Evolutionary conservation across 192 early-diverging fungal genomes (phyloP).

Genomic region (Backusella parvicylindrica): DNA sequence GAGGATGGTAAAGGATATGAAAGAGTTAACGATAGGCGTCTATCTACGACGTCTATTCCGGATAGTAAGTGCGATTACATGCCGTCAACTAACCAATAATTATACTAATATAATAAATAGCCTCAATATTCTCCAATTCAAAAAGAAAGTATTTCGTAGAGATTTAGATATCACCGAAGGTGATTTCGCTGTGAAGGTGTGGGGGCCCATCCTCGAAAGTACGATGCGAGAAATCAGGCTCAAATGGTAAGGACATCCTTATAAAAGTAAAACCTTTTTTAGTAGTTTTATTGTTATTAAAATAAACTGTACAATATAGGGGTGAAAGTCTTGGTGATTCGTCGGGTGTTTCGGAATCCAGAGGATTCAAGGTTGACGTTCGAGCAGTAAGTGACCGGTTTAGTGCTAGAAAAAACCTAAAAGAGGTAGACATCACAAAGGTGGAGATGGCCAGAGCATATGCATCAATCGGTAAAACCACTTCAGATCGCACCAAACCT

Average conservation of each 20-base stretch:
- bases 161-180: constrained; percentile 6
- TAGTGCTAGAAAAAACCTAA: not conserved
- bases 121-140: not conserved
- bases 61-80: constrained; percentile 3
- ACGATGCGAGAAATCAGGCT: constrained; percentile 1
- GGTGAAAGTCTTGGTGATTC: not conserved
- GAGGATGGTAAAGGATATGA: no score
- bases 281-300: not conserved
- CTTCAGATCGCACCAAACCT: not conserved
- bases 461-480: not conserved
- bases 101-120: not conserved
- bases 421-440: not conserved
- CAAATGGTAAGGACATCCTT: not conserved
- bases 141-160: not conserved
- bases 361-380: constrained; percentile 3
- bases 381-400: not conserved
- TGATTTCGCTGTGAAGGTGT: not conserved
- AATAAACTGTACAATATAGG: not conserved
- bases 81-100: not conserved
- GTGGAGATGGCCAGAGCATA: not conserved
- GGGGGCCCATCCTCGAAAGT: not conserved
- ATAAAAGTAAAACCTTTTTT: not conserved
- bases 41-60: constrained; percentile 1
- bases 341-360: not conserved
- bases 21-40: no score